Evolutionary conservation across 305 asterid species (phyloP), one percentile per base, ranked within the genome.

Genomic region (Caryopteris hybrid): DNA sequence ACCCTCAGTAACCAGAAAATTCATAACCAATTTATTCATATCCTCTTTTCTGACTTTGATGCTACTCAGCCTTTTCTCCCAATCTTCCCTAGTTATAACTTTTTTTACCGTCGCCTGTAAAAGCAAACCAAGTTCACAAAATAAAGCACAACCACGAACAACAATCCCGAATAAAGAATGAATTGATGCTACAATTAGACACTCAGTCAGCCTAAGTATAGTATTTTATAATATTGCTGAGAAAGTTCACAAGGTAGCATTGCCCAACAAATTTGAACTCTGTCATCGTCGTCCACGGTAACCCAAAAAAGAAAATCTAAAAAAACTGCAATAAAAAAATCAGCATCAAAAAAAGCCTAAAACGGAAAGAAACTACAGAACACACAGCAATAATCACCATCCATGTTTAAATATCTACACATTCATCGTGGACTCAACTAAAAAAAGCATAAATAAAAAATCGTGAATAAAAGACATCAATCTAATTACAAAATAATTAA

Each of bases 1-100:
- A 62, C 97, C 97, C 83, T 88, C 96, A 0, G 94, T 88, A 57
- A 88, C 96, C 57, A 90, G 82, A 79, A 85, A 91, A 77, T 85
- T 88, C 96, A 91, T 91, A 72, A 88, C 95, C 84, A 91, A 70
- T 68, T 81, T 86, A 74, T 91, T 82, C 92, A 88, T 91, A 73
- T 86, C 92, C 71, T 88, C 92, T 76, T 83, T 91, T 56, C 86
- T 77, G 59, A 88, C 71, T 73, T 75, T 88, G 7, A 82, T 89
- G 74, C 81, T 81, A 41, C 72, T 79, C 54, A 90, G 86, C 83
- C 42, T 83, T 58, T 85, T 88, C 83, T 85, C 95, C 96, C 97
- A 91, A 66, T 88, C 96, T 57, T 80, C 89, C 80, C 84, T 79
- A 29, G 92, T 86, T 71, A 85, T 83, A 64, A 88, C 79, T 75